A percentile compares a stretch with the other conserved stretches of the same genome.
Conservation (phyloP, 331 rosid species). For the Acacia concinna region DNA sequence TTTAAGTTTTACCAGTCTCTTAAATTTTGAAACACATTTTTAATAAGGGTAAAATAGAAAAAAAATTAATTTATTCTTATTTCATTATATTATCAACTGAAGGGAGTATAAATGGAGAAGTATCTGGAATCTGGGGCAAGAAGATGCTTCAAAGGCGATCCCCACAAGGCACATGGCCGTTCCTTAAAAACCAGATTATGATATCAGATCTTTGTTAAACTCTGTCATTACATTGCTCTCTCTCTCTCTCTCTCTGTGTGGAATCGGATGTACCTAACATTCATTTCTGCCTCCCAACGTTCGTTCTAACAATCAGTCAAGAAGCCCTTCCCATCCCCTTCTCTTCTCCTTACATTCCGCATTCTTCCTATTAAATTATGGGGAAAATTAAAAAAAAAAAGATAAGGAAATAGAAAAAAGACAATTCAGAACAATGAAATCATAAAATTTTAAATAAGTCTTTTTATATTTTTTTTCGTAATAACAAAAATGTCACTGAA, state of each 20-base stretch:
- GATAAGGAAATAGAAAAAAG: too few species aligned
- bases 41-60: too few species aligned
- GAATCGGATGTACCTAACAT: not conserved
- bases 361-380: too few species aligned
- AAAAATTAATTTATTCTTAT: too few species aligned
- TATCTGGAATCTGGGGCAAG: not conserved
- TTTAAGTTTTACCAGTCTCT: too few species aligned
- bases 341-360: not conserved
- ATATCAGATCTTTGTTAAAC: not conserved
- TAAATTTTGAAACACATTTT: too few species aligned
- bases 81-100: too few species aligned
- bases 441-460: too few species aligned
- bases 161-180: conserved; percentile 25
- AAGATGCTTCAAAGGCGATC: conserved; percentile 16
- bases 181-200: conserved; percentile 14
- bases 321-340: not conserved
- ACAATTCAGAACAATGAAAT: too few species aligned
- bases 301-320: not conserved
- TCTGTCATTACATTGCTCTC: not conserved
- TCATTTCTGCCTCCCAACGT: not conserved
- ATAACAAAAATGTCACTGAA: too few species aligned
- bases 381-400: too few species aligned
- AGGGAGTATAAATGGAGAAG: not conserved
- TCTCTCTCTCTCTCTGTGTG: not conserved
- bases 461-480: too few species aligned